Evolutionary conservation across 495 filamentous ascomycete species (phyloP).

Genomic region (Letharia lupina): DNA sequence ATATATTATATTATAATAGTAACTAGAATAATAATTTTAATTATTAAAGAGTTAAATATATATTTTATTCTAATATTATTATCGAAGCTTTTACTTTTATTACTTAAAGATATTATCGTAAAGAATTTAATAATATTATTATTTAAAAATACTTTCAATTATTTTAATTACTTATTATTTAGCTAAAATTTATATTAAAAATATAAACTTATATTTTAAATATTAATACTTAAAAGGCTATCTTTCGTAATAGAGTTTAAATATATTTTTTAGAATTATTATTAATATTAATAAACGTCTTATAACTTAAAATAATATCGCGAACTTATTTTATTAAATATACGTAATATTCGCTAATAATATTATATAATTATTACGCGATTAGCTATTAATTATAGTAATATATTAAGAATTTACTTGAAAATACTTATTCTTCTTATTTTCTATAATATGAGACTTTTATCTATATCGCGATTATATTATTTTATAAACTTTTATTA

Average conservation of each 20-base stretch:
- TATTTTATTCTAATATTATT: no score
- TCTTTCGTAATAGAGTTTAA: no score
- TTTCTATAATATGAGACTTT: background rate
- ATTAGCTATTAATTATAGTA: background rate
- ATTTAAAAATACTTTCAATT: background rate
- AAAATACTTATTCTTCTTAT: background rate
- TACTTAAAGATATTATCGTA: no score
- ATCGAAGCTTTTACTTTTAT: no score
- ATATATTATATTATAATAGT: no score
- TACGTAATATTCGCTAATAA: background rate
- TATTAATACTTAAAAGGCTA: no score
- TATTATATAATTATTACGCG: background rate
- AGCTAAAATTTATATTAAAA: background rate
- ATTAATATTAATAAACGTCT: background rate
- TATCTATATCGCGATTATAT: background rate
- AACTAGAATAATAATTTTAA: no score
- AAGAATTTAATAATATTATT: slow-evolving; percentile 1
- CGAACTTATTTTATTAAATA: background rate
- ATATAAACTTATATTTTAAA: no score
- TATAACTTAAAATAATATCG: background rate
- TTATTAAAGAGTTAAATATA: no score
- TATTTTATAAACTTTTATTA: background rate
- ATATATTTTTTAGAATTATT: no score
- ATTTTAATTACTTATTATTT: background rate
- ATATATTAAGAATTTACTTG: background rate